A percentile compares a stretch with the other conserved stretches of the same genome.
phyloP scores from a whole-genome alignment of 2,329 filamentous ascomycete species.

The Gyromitra esculenta region DNA sequence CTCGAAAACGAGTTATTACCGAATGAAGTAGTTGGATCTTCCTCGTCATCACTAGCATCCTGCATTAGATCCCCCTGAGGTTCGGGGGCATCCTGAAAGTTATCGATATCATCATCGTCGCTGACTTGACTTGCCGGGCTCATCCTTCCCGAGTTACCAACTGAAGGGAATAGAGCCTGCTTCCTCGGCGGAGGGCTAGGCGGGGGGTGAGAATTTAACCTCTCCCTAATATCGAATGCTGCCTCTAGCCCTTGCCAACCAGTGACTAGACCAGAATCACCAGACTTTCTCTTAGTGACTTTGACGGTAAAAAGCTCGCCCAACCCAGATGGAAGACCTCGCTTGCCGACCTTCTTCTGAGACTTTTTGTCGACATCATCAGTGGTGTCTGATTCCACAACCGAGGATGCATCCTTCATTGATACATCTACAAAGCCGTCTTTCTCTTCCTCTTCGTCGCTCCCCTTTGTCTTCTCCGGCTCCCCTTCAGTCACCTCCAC shows the following conservation, averaged over 20 bases:
- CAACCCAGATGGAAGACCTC: constrained; percentile 68
- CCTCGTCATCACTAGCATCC: constrained; percentile 62
- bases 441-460: constrained; percentile 72
- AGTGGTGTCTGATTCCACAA: constrained; percentile 53
- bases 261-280: constrained; percentile 71
- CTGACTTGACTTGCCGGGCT: constrained; percentile 54
- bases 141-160: constrained; percentile 35
- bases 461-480: constrained; percentile 51
- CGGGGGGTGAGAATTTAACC: constrained; percentile 39
- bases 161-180: constrained; percentile 23
- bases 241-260: constrained; percentile 72
- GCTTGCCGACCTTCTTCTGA: constrained; percentile 22
- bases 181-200: constrained; percentile 47
- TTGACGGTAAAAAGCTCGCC: constrained; percentile 81
- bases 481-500: constrained; percentile 51
- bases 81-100: constrained; percentile 65
- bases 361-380: constrained; percentile 50
- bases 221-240: constrained; percentile 54
- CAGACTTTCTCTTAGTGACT: constrained; percentile 67
- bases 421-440: constrained; percentile 91
- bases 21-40: constrained; percentile 19
- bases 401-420: constrained; percentile 73
- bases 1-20: constrained; percentile 4
- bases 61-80: constrained; percentile 58
- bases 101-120: constrained; percentile 62